Evolutionary conservation across 352 stramenopile genomes (phyloP).

Genomic region (Pythium insidiosum): DNA sequence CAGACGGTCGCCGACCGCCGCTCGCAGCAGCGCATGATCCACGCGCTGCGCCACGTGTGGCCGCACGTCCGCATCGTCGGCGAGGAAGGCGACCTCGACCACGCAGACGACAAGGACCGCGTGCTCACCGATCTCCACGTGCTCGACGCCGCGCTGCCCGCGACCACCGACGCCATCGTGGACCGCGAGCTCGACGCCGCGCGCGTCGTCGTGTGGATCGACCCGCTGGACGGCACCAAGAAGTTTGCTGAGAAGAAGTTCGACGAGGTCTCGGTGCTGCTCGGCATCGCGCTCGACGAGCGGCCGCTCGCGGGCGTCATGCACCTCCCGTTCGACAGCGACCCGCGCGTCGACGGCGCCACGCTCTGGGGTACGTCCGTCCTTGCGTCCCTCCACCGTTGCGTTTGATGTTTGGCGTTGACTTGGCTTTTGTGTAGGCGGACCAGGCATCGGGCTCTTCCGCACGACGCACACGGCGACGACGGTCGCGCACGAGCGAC

Average conservation of each 20-base stretch:
- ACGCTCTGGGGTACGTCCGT: constrained; percentile 56
- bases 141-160: constrained; percentile 14
- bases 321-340: constrained; percentile 56
- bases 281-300: constrained; percentile 61
- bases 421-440: constrained; percentile 20
- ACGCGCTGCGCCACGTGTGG: constrained; percentile 47
- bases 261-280: constrained; percentile 71
- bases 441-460: constrained; percentile 44
- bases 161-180: constrained; percentile 9
- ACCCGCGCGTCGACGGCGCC: constrained; percentile 20
- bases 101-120: constrained; percentile 31
- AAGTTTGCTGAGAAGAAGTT: constrained; percentile 66
- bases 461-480: constrained; percentile 24
- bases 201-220: constrained; percentile 69
- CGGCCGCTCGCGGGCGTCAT: constrained; percentile 62
- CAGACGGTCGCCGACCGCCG: constrained; percentile 72
- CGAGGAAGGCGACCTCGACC: constrained; percentile 59
- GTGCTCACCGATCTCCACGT: constrained; percentile 33
- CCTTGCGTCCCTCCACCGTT: neutral
- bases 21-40: constrained; percentile 62
- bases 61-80: constrained; percentile 48
- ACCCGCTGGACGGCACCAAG: constrained; percentile 73
- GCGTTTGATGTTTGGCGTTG: constrained; percentile 3
- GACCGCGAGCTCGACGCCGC: constrained; percentile 19
- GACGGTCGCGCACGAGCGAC: constrained; percentile 18